These are phyloP conservation scores for Iris pallida DNA, from an alignment of 116 monocot species.

Conservation along the genomic window DNA sequence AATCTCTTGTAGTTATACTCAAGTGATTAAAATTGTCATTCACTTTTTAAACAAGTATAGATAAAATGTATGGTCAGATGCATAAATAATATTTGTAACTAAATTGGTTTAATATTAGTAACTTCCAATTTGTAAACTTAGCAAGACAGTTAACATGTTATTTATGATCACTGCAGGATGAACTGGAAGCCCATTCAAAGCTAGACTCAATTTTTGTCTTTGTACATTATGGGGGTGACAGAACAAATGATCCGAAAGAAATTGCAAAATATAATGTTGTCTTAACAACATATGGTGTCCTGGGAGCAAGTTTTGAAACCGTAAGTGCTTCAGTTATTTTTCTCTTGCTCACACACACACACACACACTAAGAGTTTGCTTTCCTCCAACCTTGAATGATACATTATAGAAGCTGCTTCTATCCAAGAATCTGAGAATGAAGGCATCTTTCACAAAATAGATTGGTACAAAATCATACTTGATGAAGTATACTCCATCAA, in stretches of 20 bases:
- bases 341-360: no score
- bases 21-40: background rate
- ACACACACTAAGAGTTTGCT: no score
- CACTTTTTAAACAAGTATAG: no score
- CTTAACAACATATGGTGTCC: constrained; percentile 82
- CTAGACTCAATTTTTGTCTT: constrained; percentile 66
- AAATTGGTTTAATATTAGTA: no score
- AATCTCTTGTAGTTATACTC: background rate
- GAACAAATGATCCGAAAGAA: constrained; percentile 42
- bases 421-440: constrained; percentile 29
- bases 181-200: constrained; percentile 65
- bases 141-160: no score
- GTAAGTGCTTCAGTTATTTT: constrained; percentile 34
- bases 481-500: constrained; percentile 94
- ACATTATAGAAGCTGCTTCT: background rate
- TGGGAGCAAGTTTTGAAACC: constrained; percentile 43
- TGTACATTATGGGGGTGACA: constrained; percentile 87
- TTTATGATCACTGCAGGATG: constrained; percentile 47
- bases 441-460: constrained; percentile 67
- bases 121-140: no score
- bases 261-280: constrained; percentile 64
- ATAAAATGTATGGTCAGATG: no score
- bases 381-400: no score
- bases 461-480: constrained; percentile 79
- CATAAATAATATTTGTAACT: no score